Percentiles rank a stretch among this genome's conserved stretches.
Evolutionary conservation across 1,284 basidiomycete genomes (phyloP).

Genomic region (Tremellales sp.): DNA sequence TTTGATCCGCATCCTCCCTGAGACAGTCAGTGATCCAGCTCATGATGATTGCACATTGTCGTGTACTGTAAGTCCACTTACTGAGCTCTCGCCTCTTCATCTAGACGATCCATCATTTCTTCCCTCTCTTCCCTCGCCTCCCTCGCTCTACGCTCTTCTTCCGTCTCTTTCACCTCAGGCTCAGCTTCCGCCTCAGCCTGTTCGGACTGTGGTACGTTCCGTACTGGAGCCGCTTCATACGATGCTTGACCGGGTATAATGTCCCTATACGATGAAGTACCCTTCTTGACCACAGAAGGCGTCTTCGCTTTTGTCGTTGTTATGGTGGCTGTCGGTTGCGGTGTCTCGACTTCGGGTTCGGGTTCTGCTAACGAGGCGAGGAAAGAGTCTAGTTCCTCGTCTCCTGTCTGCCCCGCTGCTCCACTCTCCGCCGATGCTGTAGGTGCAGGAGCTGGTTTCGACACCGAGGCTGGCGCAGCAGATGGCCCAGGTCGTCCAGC

Average conservation of each 20-base stretch:
- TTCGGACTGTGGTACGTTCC: constrained; percentile 6
- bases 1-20: constrained; percentile 48
- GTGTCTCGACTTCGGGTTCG: constrained; percentile 2
- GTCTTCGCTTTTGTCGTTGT: constrained; percentile 4
- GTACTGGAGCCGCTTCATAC: constrained; percentile 45
- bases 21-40: neutral
- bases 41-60: no score
- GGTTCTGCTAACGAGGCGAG: constrained; percentile 40
- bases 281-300: no score
- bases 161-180: constrained; percentile 40
- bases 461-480: neutral
- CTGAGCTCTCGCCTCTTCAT: constrained; percentile 49
- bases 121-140: constrained; percentile 45
- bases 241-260: constrained; percentile 34
- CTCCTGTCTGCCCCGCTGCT: constrained; percentile 24
- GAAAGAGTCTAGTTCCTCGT: constrained; percentile 47
- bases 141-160: constrained; percentile 35
- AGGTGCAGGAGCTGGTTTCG: neutral
- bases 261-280: constrained; percentile 32
- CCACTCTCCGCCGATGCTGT: neutral
- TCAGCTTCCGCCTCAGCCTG: constrained; percentile 11
- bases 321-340: constrained; percentile 5
- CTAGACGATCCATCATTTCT: constrained; percentile 45
- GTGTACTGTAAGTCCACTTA: no score
- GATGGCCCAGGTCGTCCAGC: constrained; percentile 5